Evolutionary conservation across 2,329 filamentous ascomycete species (phyloP).

Genomic region (Colletotrichum lindemuthianum): DNA sequence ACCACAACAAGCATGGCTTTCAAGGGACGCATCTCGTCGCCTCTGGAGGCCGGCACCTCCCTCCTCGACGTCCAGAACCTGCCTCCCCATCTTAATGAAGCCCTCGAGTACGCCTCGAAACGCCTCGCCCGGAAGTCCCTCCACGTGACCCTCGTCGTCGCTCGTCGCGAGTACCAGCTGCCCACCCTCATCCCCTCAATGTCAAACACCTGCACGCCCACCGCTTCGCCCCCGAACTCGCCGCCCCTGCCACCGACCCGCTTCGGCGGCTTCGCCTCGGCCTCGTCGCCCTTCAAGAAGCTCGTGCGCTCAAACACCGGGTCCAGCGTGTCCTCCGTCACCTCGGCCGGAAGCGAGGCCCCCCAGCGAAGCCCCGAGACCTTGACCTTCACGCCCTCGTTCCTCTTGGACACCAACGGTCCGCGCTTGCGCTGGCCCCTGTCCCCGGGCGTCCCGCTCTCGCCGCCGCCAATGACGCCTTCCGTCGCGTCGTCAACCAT

Average conservation of each 20-base stretch:
- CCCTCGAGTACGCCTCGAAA: conserved; percentile 68
- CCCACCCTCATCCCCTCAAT: conserved; percentile 48
- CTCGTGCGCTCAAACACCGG: conserved; percentile 52
- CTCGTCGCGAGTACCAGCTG: conserved; percentile 66
- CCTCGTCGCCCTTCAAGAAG: conserved; percentile 48
- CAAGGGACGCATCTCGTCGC: conserved; percentile 69
- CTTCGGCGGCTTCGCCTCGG: conserved; percentile 40
- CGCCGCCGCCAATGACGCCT: conserved; percentile 59
- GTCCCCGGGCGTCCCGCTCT: conserved; percentile 52
- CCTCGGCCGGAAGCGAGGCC: conserved; percentile 37
- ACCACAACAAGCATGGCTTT: conserved; percentile 51
- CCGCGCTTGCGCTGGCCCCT: conserved; percentile 44
- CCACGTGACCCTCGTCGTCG: conserved; percentile 67
- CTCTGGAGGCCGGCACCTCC: conserved; percentile 70
- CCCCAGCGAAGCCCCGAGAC: conserved; percentile 40
- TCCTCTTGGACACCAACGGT: conserved; percentile 42
- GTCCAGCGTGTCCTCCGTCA: conserved; percentile 40
- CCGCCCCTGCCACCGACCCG: conserved; percentile 29
- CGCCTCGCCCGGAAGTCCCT: conserved; percentile 65
- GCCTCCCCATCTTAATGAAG: conserved; percentile 63
- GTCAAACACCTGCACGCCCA: conserved; percentile 41
- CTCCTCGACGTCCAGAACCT: conserved; percentile 67
- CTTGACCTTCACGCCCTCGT: conserved; percentile 47
- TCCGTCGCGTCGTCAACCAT: conserved; percentile 53
- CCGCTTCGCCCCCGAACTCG: conserved; percentile 43